Evolutionary conservation across 1,284 basidiomycete species (phyloP).

Genomic region (Tilletia setariae): DNA sequence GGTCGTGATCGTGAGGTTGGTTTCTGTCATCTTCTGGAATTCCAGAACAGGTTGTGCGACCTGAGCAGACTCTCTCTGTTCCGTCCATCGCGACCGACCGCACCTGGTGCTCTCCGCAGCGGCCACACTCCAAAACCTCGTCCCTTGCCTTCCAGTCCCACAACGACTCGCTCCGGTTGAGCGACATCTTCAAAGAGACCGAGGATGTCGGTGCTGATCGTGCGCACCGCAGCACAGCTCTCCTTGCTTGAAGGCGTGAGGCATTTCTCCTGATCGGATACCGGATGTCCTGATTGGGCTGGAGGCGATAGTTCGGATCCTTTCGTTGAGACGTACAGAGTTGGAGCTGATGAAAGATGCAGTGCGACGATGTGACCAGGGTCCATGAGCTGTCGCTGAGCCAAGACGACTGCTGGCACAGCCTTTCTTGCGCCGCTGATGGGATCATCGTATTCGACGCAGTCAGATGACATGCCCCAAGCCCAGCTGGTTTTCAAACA

Average conservation of each 20-base stretch:
- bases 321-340: neutral
- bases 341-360: conserved; percentile 10
- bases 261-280: neutral
- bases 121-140: conserved; percentile 27
- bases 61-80: conserved; percentile 18
- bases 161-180: conserved; percentile 22
- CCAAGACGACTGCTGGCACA: conserved; percentile 23
- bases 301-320: neutral
- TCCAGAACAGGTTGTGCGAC: conserved; percentile 1
- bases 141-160: conserved; percentile 19
- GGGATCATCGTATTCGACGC: conserved; percentile 18
- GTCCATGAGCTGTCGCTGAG: conserved; percentile 23
- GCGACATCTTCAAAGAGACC: conserved; percentile 20
- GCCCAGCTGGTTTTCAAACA: no score
- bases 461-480: conserved; percentile 22
- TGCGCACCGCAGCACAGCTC: conserved; percentile 15
- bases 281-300: neutral
- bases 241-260: neutral
- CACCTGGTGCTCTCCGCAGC: neutral
- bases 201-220: conserved; percentile 13
- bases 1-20: no score
- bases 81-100: conserved; percentile 6
- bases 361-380: conserved; percentile 20
- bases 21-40: neutral
- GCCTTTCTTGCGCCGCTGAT: neutral